Evolutionary conservation across 139 green algal species (phyloP), one percentile per base, ranked within the genome.

Genomic region (Gonium pectorale): DNA sequence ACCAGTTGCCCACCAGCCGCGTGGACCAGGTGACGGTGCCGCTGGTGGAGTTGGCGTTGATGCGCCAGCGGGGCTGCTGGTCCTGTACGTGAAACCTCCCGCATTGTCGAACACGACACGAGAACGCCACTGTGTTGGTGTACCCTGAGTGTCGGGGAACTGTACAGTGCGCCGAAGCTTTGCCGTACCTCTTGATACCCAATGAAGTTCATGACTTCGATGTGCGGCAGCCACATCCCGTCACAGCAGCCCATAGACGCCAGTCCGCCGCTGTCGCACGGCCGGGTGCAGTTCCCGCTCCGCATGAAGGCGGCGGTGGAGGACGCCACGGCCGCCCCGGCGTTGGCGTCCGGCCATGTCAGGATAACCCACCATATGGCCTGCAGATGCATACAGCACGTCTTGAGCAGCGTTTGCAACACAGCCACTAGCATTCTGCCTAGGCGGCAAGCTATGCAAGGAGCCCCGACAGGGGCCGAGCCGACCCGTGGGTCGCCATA

Each of bases 231-330:
- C 72, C 72, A 81, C 1, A 81, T 68, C 37, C 37, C 41, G 52
- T 81, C 51, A 52, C 72, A 81, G 72, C 72, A 81, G 37, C 72
- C 72, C 31, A n/a, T 56, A 0, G 33, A 46, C 49, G 71, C 31
- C 49, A 77, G 68, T 1, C 49, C 33, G 21, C 21, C 24, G 35
- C 51, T 66, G 35, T 80, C 71, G 35, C 71, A 80, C 33, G 49
- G 31, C 21, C 51, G 49, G 33, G 19, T 13, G 35, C 71, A 80
- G 21, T 26, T 67, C 49, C 64, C 33, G 64, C 3, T 6, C 60
- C 5, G 13, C 64, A 49, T 29, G 33, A 15, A 13, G 35, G 64
- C 64, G 64, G 64, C 64, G 64, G 64, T 49, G 64, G 64, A 46
- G 35, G 8, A 2, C 9, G 27, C 64, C 35, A 49, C 64, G 8